Percentiles rank a stretch among this genome's conserved stretches.
phyloP scores from a whole-genome alignment of 345 rosid genomes.

The Arabis hirsuta region DNA sequence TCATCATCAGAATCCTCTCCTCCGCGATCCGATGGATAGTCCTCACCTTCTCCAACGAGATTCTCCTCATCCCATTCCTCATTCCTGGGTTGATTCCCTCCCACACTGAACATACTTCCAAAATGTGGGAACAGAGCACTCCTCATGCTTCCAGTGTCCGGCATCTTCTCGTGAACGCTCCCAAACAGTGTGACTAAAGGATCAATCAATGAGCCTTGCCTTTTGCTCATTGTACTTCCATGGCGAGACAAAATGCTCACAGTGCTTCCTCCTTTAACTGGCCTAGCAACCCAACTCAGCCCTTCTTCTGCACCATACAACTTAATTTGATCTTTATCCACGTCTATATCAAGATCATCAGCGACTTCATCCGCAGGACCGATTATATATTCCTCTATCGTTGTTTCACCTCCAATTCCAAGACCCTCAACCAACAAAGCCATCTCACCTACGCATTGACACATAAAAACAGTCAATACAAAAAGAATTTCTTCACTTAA shows the following conservation, averaged over 20 bases:
- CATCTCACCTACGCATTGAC: slow-evolving; percentile 87
- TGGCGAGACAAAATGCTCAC: slow-evolving; percentile 66
- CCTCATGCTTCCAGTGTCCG: slow-evolving; percentile 82
- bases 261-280: slow-evolving; percentile 71
- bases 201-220: slow-evolving; percentile 64
- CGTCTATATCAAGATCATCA: slow-evolving; percentile 68
- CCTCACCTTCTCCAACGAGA: slow-evolving; percentile 70
- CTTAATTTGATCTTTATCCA: slow-evolving; percentile 77
- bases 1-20: slow-evolving; percentile 75
- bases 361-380: slow-evolving; percentile 61
- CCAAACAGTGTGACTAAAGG: slow-evolving; percentile 92
- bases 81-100: slow-evolving; percentile 68
- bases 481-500: neutral
- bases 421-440: slow-evolving; percentile 96
- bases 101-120: slow-evolving; percentile 97
- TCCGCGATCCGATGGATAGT: slow-evolving; percentile 65
- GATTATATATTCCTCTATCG: slow-evolving; percentile 87
- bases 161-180: slow-evolving; percentile 83
- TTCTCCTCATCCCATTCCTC: slow-evolving; percentile 95
- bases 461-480: slow-evolving; percentile 26
- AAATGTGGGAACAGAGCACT: slow-evolving; percentile 91
- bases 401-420: slow-evolving; percentile 79
- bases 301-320: slow-evolving; percentile 89
- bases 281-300: slow-evolving; percentile 85
- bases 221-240: slow-evolving; percentile 62